Evolutionary conservation across 2,329 filamentous ascomycete genomes (phyloP).

Genomic region (Eurotiales sp.): DNA sequence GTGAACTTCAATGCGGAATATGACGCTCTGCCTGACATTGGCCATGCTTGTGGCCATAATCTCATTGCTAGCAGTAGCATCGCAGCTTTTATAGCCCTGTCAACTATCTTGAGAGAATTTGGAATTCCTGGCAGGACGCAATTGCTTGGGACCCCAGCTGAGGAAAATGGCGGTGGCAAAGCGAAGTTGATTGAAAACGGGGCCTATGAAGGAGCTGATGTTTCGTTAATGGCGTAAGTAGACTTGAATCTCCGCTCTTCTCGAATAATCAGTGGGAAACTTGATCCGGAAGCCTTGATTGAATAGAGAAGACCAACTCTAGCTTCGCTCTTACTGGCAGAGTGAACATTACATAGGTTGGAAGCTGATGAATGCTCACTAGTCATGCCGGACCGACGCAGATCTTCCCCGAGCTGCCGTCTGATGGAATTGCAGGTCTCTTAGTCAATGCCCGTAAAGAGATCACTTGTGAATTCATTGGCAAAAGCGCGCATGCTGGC

Average conservation of each 20-base stretch:
- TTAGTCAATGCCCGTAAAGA: conserved; percentile 33
- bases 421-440: conserved; percentile 25
- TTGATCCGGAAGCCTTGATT: too few relatives aligned
- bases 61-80: conserved; percentile 14
- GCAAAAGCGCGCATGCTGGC: conserved; percentile 55
- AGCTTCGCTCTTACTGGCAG: too few relatives aligned
- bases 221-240: conserved; percentile 28
- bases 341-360: too few relatives aligned
- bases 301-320: too few relatives aligned
- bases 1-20: conserved; percentile 23
- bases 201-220: conserved; percentile 29
- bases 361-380: too few relatives aligned
- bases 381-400: conserved; percentile 8
- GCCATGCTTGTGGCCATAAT: conserved; percentile 24
- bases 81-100: conserved; percentile 15
- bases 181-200: conserved; percentile 35
- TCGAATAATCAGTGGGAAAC: background rate
- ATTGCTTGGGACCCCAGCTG: conserved; percentile 26
- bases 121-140: conserved; percentile 19
- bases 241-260: too few relatives aligned
- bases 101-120: conserved; percentile 12
- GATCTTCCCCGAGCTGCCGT: background rate
- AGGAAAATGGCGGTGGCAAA: conserved; percentile 28
- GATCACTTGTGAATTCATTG: conserved; percentile 38
- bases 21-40: conserved; percentile 19